A percentile compares a stretch with the other conserved stretches of the same genome.
These are phyloP conservation scores for Pseudovirgaria hyperparasitica DNA, from an alignment of 2,329 filamentous ascomycete genomes.

Conservation along the genomic window DNA sequence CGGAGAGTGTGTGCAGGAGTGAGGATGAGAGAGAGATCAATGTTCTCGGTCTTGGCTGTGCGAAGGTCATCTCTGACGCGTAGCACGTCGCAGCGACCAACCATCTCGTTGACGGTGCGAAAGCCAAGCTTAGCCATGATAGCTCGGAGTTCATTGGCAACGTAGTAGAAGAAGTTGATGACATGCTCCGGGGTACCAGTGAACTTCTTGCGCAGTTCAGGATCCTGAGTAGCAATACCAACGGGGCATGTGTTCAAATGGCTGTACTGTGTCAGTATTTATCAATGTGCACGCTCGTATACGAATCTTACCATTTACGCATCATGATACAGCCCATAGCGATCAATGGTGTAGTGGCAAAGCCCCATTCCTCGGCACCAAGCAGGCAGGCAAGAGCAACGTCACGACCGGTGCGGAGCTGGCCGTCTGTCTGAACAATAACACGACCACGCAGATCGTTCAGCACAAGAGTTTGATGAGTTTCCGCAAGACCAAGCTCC, in stretches of 20 bases:
- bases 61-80: slow-evolving; percentile 80
- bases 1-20: slow-evolving; percentile 93
- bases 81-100: slow-evolving; percentile 78
- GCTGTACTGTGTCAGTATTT: background rate
- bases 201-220: slow-evolving; percentile 90
- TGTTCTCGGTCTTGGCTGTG: slow-evolving; percentile 80
- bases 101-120: slow-evolving; percentile 95
- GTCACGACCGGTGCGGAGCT: slow-evolving; percentile 83
- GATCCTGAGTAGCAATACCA: slow-evolving; percentile 90
- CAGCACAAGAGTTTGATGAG: slow-evolving; percentile 87
- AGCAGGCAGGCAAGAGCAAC: slow-evolving; percentile 89
- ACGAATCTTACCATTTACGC: slow-evolving; percentile 54
- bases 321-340: slow-evolving; percentile 97
- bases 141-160: slow-evolving; percentile 87
- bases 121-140: slow-evolving; percentile 96
- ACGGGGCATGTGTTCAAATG: slow-evolving; percentile 66
- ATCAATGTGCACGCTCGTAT: slow-evolving; percentile 5
- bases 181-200: slow-evolving; percentile 86
- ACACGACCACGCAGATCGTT: slow-evolving; percentile 94
- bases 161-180: slow-evolving; percentile 98
- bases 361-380: slow-evolving; percentile 96
- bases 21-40: slow-evolving; percentile 82
- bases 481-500: slow-evolving; percentile 94
- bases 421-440: slow-evolving; percentile 91
- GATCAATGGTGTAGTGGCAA: slow-evolving; percentile 86